Evolutionary conservation across 2,329 filamentous ascomycete genomes (phyloP).

Genomic region (Aspergillus flavus): DNA sequence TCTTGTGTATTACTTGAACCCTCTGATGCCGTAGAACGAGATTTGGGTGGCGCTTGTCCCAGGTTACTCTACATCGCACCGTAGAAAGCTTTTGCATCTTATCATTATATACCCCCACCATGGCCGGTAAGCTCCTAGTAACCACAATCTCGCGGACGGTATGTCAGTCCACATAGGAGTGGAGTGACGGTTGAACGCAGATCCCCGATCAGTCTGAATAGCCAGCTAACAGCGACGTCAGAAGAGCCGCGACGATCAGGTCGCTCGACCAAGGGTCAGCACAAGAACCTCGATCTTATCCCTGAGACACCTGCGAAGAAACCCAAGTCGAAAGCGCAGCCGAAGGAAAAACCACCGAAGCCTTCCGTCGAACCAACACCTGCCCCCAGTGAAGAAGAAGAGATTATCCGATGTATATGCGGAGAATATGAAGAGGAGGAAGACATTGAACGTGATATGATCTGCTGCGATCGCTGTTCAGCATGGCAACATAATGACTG

Average conservation of each 20-base stretch:
- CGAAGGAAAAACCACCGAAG: slow-evolving; percentile 50
- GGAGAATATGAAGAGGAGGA: slow-evolving; percentile 84
- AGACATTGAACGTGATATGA: slow-evolving; percentile 87
- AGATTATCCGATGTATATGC: slow-evolving; percentile 90
- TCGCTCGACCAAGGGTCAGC: slow-evolving; percentile 93
- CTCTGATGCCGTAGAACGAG: slow-evolving; percentile 45
- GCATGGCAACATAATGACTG: slow-evolving; percentile 99
- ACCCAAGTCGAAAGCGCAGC: slow-evolving; percentile 50
- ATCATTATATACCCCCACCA: slow-evolving; percentile 42
- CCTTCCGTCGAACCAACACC: slow-evolving; percentile 50
- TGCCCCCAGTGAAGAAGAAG: slow-evolving; percentile 55
- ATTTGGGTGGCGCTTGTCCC: slow-evolving; percentile 29
- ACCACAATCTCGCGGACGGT: slow-evolving; percentile 19
- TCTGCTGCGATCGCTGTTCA: slow-evolving; percentile 87
- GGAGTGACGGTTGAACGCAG: slow-evolving; percentile 13
- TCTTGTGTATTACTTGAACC: slow-evolving; percentile 45
- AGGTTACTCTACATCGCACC: slow-evolving; percentile 30
- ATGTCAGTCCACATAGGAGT: slow-evolving; percentile 1
- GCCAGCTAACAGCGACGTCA: slow-evolving; percentile 44
- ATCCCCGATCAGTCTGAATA: slow-evolving; percentile 16
- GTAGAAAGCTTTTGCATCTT: slow-evolving; percentile 34
- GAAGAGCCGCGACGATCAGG: slow-evolving; percentile 91
- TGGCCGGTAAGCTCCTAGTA: slow-evolving; percentile 63
- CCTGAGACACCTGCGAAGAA: slow-evolving; percentile 60
- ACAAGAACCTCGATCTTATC: slow-evolving; percentile 79